Evolutionary conservation across 176 grass and related monocot genomes (phyloP).

Genomic region (Miscanthus lutarioriparius): DNA sequence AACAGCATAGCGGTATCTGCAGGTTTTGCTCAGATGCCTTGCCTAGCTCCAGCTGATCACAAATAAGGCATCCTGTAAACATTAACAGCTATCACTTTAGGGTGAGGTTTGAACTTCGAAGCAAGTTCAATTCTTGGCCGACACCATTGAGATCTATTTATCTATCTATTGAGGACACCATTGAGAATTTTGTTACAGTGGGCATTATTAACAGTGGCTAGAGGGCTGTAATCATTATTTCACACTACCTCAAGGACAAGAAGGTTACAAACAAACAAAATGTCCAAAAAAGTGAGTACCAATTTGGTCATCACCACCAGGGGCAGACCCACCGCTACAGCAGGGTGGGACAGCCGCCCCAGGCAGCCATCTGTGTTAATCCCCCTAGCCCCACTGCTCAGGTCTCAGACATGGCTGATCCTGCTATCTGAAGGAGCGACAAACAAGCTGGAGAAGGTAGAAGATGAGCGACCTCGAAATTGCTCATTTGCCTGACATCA

Average conservation of each 20-base stretch:
- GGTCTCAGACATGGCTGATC: neutral
- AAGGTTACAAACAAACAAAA: neutral
- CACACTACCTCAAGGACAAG: neutral
- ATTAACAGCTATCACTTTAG: neutral
- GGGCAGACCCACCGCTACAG: neutral
- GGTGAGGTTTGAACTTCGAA: neutral
- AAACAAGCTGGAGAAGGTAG: neutral
- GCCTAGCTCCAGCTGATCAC: neutral
- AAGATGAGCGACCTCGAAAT: neutral
- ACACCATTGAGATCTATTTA: neutral
- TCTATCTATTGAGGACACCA: neutral
- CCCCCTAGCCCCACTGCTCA: neutral
- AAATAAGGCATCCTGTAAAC: neutral
- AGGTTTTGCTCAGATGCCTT: neutral
- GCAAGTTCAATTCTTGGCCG: neutral
- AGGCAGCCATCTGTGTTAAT: neutral
- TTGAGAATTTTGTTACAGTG: neutral
- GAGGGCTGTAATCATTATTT: neutral
- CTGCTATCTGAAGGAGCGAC: neutral
- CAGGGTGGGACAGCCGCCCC: no score
- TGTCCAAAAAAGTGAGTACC: neutral
- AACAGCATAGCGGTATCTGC: neutral
- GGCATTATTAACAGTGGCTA: neutral
- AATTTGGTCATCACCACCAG: neutral
- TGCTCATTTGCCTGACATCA: neutral